Evolutionary conservation across 83 land plant species (phyloP).

Genomic region (Picea mariana): DNA sequence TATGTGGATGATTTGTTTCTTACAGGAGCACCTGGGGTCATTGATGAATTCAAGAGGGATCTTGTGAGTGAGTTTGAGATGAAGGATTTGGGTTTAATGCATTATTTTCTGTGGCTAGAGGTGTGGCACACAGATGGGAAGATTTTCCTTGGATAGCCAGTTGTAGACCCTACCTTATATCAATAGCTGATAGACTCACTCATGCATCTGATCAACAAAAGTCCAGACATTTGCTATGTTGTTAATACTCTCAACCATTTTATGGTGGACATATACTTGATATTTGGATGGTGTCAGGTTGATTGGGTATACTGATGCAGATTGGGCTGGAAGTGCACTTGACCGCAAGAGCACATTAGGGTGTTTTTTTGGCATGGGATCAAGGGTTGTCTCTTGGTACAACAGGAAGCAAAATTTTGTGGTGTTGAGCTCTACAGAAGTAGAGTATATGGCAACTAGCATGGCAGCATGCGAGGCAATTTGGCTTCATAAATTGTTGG

Average conservation of each 20-base stretch:
- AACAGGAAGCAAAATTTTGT: neutral
- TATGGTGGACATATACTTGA: no score
- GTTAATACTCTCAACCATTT: neutral
- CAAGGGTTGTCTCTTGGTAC: neutral
- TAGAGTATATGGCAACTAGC: neutral
- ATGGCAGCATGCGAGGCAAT: neutral
- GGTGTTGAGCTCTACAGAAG: neutral
- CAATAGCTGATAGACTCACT: neutral
- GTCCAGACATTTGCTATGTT: neutral
- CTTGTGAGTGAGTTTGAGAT: no score
- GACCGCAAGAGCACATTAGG: neutral
- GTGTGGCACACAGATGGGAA: no score
- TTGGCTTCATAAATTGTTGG: neutral
- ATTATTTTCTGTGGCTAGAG: no score
- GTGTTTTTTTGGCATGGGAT: neutral
- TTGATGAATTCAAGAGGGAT: no score
- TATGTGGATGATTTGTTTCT: no score
- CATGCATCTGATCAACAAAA: neutral
- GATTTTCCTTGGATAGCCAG: neutral
- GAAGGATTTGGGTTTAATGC: no score
- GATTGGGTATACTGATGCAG: no score
- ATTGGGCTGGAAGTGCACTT: neutral
- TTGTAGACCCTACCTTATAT: neutral
- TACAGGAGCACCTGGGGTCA: no score
- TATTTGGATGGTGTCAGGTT: no score